phyloP scores from a whole-genome alignment of 2,329 filamentous ascomycete genomes.

The Nigrospora osmanthi region DNA sequence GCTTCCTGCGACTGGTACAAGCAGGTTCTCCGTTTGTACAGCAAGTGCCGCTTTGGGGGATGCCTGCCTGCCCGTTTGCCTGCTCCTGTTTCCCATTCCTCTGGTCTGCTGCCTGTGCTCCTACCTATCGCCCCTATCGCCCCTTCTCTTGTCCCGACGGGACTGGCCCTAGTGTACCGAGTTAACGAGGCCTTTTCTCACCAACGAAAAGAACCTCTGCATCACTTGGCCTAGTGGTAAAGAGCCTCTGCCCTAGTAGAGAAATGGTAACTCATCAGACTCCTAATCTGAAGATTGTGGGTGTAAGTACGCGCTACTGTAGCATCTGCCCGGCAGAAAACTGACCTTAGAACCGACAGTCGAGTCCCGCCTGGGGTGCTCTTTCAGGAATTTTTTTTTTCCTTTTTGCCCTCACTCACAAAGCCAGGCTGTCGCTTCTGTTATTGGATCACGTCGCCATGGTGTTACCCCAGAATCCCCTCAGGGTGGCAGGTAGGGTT shows the following conservation, averaged over 20 bases:
- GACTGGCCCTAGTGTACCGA: not conserved
- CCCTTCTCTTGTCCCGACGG: not conserved
- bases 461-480: no score
- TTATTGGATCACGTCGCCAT: no score
- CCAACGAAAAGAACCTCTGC: not conserved
- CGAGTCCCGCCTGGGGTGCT: constrained; percentile 1
- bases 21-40: no score
- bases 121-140: not conserved
- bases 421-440: no score
- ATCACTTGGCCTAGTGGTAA: not conserved
- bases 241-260: constrained; percentile 1
- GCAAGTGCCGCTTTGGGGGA: no score
- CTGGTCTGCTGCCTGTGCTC: not conserved
- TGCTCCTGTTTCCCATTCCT: no score
- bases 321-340: not conserved
- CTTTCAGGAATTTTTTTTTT: not conserved
- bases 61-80: no score
- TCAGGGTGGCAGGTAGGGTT: no score
- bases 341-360: not conserved
- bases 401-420: not conserved
- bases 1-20: no score
- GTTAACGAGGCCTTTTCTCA: not conserved
- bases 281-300: constrained; percentile 3
- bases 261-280: constrained; percentile 3
- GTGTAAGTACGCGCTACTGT: not conserved